Base-by-base conservation (phyloP, 371 early-diverging fungal species). In the Blakeslea trispora region DNA sequence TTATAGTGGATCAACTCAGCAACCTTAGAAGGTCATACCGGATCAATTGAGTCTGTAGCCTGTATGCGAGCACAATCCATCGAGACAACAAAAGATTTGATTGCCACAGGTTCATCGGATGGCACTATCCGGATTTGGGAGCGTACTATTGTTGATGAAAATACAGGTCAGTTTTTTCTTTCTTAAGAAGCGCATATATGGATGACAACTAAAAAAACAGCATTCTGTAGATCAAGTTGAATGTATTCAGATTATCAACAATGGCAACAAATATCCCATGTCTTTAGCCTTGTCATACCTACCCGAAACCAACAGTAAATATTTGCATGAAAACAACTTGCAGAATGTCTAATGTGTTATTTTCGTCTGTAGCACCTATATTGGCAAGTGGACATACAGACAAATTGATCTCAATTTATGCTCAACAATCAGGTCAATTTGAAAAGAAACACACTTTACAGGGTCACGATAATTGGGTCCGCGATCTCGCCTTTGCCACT, bases 381-480 rank as follows among this genome's bases (percentile, higher is more conserved):
- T 74, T 95, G 45, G 84, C 90, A 18, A 73, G 82, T 22, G 95
- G 91, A 28, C 84, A 85, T 42, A 93, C 94, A 4, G 92, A 94
- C 64, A 78, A 74, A 59, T 63, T 76, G 37, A 69, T 94, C 46
- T 73, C 77, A n/a, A 65, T 92, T n/a, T 93, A 83, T 56, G 63
- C 77, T 18, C 66, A 66, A 50, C 66, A 67, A 45, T 18, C 56
- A 19, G 60, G 53, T 18, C 51, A 83, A 77, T 95, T 94, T 69
- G 70, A 65, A 39, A 79, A 85, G 45, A 69, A 74, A 4, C 72
- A 91, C 45, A 66, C 81, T 8, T 75, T 97, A 15, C 82, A 85
- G 40, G 98, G 97, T 1, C 98, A 97, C 64, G 90, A 91, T 18
- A 93, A 94, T 61, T 97, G 98, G 98, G 86, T 96, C 21, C 86